A percentile compares a stretch with the other conserved stretches of the same genome.
These are phyloP conservation scores for Phalaenopsis hybrid DNA, from an alignment of 116 monocot species.

Conservation along the genomic window DNA sequence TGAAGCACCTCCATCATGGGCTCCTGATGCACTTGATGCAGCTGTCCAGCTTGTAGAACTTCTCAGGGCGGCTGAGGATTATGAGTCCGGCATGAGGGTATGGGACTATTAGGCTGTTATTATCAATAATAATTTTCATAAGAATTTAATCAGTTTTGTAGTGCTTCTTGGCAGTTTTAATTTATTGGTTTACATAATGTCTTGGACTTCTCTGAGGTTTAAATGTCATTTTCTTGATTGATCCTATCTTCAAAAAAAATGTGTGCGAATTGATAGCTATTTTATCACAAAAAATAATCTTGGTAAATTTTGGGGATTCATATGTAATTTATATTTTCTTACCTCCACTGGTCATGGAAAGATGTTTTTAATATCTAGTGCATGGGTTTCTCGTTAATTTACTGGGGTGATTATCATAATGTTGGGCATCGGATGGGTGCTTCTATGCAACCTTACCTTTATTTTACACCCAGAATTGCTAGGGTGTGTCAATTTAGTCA, in stretches of 20 bases:
- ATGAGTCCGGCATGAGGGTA: slow-evolving; percentile 91
- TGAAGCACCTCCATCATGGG: slow-evolving; percentile 99
- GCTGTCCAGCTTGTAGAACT: slow-evolving; percentile 98
- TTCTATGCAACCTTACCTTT: too few species aligned
- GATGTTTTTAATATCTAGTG: not conserved
- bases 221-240: not conserved
- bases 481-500: too few species aligned
- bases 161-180: not conserved
- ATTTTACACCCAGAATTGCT: too few species aligned
- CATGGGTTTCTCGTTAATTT: too few species aligned
- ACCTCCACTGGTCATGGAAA: not conserved
- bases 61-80: slow-evolving; percentile 96
- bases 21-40: slow-evolving; percentile 98
- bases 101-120: not conserved
- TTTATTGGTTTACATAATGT: not conserved
- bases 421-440: not conserved
- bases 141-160: not conserved
- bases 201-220: slow-evolving; percentile 6
- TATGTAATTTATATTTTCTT: not conserved
- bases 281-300: not conserved
- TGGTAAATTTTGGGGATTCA: not conserved
- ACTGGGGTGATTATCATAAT: not conserved
- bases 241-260: not conserved
- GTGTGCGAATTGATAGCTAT: not conserved
- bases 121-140: not conserved